Evolutionary conservation across 331 rosid genomes (phyloP).

Genomic region (Quercus tomentella): DNA sequence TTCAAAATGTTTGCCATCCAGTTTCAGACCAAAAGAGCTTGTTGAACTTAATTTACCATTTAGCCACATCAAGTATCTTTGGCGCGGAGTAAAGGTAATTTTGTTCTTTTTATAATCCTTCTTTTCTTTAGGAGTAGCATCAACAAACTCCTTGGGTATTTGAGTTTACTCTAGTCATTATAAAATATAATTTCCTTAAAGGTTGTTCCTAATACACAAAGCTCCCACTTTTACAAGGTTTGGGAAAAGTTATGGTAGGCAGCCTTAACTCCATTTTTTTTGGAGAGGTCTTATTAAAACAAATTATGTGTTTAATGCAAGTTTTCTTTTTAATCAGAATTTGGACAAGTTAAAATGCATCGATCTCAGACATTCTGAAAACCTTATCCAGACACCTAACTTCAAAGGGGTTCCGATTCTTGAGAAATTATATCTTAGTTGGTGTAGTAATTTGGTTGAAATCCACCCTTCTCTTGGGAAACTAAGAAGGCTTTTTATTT

Average conservation of each 20-base stretch:
- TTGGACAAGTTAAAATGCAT: background rate
- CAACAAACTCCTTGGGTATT: background rate
- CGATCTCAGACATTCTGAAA: background rate
- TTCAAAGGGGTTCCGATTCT: background rate
- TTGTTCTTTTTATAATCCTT: background rate
- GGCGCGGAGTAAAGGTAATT: conserved; percentile 14
- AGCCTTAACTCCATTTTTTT: too few relatives aligned
- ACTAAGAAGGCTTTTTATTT: too few relatives aligned
- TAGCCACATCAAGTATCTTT: conserved; percentile 3
- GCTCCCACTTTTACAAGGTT: too few relatives aligned
- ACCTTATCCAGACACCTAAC: background rate
- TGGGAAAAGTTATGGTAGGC: too few relatives aligned
- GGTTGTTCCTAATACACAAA: too few relatives aligned
- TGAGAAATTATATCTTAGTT: background rate
- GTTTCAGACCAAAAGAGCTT: conserved; percentile 10
- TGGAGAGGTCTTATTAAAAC: too few relatives aligned
- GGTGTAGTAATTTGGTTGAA: background rate
- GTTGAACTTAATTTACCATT: background rate
- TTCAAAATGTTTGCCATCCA: conserved; percentile 13
- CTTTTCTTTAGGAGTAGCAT: too few relatives aligned
- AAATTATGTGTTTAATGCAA: too few relatives aligned
- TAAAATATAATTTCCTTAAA: too few relatives aligned
- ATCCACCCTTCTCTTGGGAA: too few relatives aligned
- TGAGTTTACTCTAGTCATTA: too few relatives aligned
- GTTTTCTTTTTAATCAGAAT: background rate